Conservation (phyloP, 441 rosid genomes). For the Populus hybrid region DNA sequence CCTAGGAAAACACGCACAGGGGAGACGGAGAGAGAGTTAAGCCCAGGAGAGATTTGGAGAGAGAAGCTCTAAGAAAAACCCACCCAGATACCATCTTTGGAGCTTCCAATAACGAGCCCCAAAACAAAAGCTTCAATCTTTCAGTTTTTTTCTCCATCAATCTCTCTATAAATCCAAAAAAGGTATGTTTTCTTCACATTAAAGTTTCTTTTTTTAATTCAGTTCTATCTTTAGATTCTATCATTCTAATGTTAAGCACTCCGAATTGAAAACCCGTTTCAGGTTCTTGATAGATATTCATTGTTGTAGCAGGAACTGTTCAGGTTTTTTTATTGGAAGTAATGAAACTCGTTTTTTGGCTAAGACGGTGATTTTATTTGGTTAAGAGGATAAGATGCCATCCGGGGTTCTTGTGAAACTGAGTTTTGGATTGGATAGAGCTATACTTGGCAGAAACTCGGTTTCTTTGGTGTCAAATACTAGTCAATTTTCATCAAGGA, state of each 20-base stretch:
- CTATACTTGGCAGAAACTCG: conserved; percentile 21
- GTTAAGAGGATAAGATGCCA: conserved; percentile 55
- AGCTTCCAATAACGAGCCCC: conserved; percentile 7
- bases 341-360: conserved; percentile 21
- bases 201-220: neutral
- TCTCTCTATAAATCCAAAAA: neutral
- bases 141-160: neutral
- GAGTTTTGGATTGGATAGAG: conserved; percentile 49
- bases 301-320: neutral
- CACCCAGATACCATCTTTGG: neutral
- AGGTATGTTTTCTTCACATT: conserved; percentile 11
- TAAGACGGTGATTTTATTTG: conserved; percentile 19
- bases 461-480: conserved; percentile 21
- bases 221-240: neutral
- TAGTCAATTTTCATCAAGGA: conserved; percentile 22
- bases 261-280: conserved; percentile 5
- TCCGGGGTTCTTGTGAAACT: conserved; percentile 55
- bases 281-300: conserved; percentile 2
- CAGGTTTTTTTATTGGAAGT: neutral
- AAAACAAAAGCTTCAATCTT: neutral
- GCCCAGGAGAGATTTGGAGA: neutral
- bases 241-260: neutral
- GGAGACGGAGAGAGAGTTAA: neutral
- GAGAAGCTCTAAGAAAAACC: conserved; percentile 12
- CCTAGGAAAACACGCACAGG: neutral